Evolutionary conservation across 768 basidiomycete genomes (phyloP).

Genomic region (Amanita phalloides): DNA sequence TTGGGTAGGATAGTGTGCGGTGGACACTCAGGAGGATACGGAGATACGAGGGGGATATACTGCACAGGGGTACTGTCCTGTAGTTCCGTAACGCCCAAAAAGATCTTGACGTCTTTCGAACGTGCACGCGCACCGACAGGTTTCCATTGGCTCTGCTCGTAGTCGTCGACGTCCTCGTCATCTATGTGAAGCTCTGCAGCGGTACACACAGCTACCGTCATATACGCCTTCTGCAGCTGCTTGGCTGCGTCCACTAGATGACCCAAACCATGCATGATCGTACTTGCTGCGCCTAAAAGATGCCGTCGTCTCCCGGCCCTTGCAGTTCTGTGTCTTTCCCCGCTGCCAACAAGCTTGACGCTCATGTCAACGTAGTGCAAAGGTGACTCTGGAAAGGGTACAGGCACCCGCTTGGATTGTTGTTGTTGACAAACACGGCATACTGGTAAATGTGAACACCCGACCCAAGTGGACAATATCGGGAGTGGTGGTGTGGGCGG

Average conservation of each 20-base stretch:
- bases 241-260: constrained; percentile 34
- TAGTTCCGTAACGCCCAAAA: constrained; percentile 19
- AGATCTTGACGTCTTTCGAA: constrained; percentile 29
- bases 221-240: constrained; percentile 48
- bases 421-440: background rate
- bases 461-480: background rate
- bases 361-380: background rate
- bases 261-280: background rate
- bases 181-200: constrained; percentile 19
- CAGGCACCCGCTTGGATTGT: background rate
- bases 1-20: constrained; percentile 20
- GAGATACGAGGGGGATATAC: constrained; percentile 30
- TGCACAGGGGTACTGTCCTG: constrained; percentile 15
- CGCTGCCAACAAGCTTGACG: background rate
- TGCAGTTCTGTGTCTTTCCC: background rate
- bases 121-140: constrained; percentile 34
- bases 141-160: constrained; percentile 7
- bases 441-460: background rate
- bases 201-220: constrained; percentile 40
- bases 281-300: background rate
- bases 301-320: background rate
- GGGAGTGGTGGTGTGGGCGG: constrained; percentile 15
- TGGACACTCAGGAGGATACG: constrained; percentile 10
- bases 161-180: constrained; percentile 11
- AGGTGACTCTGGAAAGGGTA: background rate